A percentile compares a stretch with the other conserved stretches of the same genome.
These are phyloP conservation scores for Xylaria bambusicola DNA, from an alignment of 495 filamentous ascomycete species.

Conservation along the genomic window DNA sequence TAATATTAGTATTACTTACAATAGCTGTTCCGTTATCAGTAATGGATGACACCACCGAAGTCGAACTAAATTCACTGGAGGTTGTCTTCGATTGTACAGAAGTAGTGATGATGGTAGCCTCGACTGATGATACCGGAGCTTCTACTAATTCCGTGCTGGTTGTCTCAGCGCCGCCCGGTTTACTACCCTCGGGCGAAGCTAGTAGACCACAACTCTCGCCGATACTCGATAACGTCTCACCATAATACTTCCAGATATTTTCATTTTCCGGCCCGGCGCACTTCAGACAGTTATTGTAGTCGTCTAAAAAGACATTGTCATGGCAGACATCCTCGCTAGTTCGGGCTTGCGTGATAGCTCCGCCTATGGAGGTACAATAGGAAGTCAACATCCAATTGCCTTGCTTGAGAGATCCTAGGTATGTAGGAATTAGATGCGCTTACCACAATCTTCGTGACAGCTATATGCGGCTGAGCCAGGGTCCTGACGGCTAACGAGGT, in stretches of 20 bases:
- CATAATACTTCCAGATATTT: slow-evolving; percentile 48
- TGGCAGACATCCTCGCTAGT: slow-evolving; percentile 40
- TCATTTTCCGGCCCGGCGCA: slow-evolving; percentile 47
- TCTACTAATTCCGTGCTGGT: neutral
- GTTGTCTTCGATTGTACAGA: neutral
- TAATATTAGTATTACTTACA: neutral
- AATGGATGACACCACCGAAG: neutral
- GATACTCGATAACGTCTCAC: slow-evolving; percentile 34
- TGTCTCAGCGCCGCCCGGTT: neutral
- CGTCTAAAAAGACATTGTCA: slow-evolving; percentile 41
- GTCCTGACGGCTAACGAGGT: slow-evolving; percentile 38
- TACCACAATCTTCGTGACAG: slow-evolving; percentile 55
- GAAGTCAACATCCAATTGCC: neutral
- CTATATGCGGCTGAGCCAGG: slow-evolving; percentile 48
- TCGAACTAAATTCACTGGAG: too few relatives aligned
- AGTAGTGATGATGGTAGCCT: neutral
- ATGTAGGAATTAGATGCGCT: neutral
- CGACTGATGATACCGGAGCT: neutral
- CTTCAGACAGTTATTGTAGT: slow-evolving; percentile 45
- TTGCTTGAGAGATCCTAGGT: neutral
- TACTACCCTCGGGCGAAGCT: slow-evolving; percentile 34
- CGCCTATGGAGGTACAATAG: too few relatives aligned
- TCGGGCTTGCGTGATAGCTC: slow-evolving; percentile 41
- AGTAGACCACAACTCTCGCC: slow-evolving; percentile 44
- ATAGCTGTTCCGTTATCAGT: neutral